phyloP scores from a whole-genome alignment of 2,329 filamentous ascomycete species.

The Ilyonectria sp. region DNA sequence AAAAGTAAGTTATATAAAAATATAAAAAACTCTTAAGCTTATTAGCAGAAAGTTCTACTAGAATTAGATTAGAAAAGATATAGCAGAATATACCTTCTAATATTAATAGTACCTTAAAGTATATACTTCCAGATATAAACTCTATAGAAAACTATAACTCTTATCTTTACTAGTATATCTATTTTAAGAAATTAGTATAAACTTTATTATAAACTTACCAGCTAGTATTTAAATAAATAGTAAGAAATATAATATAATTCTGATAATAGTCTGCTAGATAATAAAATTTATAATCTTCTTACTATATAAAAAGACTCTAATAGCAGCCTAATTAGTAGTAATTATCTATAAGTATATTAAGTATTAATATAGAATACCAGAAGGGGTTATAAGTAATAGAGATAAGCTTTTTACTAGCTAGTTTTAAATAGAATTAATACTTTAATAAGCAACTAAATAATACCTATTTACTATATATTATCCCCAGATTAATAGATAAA shows the following conservation, averaged over 20 bases:
- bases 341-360: background rate
- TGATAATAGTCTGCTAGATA: background rate
- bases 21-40: background rate
- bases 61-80: background rate
- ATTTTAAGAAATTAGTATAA: background rate
- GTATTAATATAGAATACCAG: background rate
- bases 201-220: background rate
- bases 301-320: background rate
- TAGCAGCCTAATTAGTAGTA: background rate
- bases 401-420: no score
- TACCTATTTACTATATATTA: no score
- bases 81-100: background rate
- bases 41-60: background rate
- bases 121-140: background rate
- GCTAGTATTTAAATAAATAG: background rate
- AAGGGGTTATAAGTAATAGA: no score
- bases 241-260: background rate
- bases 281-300: background rate
- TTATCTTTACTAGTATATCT: background rate
- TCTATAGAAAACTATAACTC: background rate
- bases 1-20: background rate
- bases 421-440: no score
- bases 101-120: background rate
- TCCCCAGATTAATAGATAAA: no score
- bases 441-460: no score